Conservation (phyloP, 169 alveolate genomes). For the Babesia gibsoni region DNA sequence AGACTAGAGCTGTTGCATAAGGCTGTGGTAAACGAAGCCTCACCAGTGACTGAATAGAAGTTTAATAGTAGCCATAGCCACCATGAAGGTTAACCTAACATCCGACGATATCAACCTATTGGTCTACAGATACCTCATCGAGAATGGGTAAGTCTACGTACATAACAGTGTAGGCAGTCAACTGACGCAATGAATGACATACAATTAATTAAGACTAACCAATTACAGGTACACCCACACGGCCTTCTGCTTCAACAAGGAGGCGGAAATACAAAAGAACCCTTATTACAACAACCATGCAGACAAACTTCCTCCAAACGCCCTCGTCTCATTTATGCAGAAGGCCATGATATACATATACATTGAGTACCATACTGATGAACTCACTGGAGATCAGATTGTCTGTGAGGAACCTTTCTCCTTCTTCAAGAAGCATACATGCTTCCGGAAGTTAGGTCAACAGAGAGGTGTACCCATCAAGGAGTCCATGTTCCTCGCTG, state of each 20-base stretch:
- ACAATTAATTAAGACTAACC: background rate
- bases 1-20: no score
- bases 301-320: slow-evolving; percentile 84
- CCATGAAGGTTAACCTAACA: slow-evolving; percentile 82
- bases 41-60: no score
- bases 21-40: no score
- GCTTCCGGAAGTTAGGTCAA: slow-evolving; percentile 68
- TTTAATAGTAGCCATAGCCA: background rate
- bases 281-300: slow-evolving; percentile 80
- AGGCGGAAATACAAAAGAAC: slow-evolving; percentile 76
- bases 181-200: background rate
- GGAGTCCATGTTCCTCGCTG: background rate
- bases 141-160: slow-evolving; percentile 74
- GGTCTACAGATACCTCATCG: slow-evolving; percentile 83
- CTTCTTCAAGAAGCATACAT: slow-evolving; percentile 81
- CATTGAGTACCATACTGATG: slow-evolving; percentile 85
- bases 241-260: slow-evolving; percentile 81
- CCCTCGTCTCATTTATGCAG: slow-evolving; percentile 83
- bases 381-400: slow-evolving; percentile 72
- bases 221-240: slow-evolving; percentile 71
- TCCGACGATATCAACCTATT: slow-evolving; percentile 86
- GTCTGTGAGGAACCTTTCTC: slow-evolving; percentile 83
- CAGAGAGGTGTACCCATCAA: slow-evolving; percentile 38
- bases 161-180: background rate
- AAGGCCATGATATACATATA: slow-evolving; percentile 84